These are phyloP conservation scores for Dactylellina leptospora DNA, from an alignment of 2,329 filamentous ascomycete species.

Conservation along the genomic window DNA sequence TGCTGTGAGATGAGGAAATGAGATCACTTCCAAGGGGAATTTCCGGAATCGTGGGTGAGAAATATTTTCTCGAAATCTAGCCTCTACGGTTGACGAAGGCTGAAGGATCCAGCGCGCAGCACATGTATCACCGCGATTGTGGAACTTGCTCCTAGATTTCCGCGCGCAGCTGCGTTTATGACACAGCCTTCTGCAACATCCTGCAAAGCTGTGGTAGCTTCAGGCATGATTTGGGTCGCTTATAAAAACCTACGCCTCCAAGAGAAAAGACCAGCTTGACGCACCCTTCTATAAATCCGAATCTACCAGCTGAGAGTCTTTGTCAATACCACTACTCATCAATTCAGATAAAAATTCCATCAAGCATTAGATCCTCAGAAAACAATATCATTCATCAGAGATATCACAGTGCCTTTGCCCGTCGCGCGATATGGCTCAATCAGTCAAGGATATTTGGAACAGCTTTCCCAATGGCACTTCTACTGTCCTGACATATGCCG, in stretches of 20 bases:
- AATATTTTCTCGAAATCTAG: not conserved
- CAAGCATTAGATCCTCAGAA: too few species aligned
- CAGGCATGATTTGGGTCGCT: not conserved
- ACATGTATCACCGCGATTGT: too few species aligned
- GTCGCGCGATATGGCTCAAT: not conserved
- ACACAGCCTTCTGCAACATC: not conserved
- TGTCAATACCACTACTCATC: too few species aligned
- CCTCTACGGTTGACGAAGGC: not conserved
- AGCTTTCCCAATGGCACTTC: not conserved
- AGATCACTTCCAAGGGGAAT: too few species aligned
- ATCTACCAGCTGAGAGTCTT: not conserved
- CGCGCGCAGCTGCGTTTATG: not conserved
- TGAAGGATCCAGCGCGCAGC: not conserved
- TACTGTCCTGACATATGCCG: not conserved
- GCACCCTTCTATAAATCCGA: not conserved
- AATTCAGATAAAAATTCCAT: too few species aligned
- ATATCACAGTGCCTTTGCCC: not conserved
- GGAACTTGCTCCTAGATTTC: not conserved
- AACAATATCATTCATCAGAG: not conserved
- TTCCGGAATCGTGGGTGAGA: not conserved
- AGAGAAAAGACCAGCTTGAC: not conserved
- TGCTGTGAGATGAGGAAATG: not conserved
- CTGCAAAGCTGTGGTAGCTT: not conserved
- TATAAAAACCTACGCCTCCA: not conserved
- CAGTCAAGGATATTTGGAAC: not conserved